Evolutionary conservation across 352 stramenopile species (phyloP), one percentile per base, ranked within the genome.

Genomic region (Phytophthora boehmeriae): DNA sequence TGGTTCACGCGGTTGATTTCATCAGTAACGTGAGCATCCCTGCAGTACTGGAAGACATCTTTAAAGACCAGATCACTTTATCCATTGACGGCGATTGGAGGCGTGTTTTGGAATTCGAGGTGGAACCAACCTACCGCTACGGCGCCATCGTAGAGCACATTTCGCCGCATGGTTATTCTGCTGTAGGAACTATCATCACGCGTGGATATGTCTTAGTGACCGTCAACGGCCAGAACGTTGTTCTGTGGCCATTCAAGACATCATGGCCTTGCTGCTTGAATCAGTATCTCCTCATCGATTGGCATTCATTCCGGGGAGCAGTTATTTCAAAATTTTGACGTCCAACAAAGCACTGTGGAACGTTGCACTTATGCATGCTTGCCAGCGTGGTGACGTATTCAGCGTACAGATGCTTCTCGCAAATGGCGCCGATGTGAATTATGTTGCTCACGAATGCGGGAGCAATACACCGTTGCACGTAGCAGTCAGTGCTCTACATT

Each of bases 331-430:
- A 52, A 96, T 96, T 55, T 54, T 96, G 47, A 91, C 85, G 17
- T 81, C 80, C 0, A 94, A 91, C 67, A 96, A 96, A 61, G 89
- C 88, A 32, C 46, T 96, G 11, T 96, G 88, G 88, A 96, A 96
- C 47, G 88, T 96, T 10, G 88, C 88, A n/a, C 68, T 96, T 16
- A 87, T 93, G 44, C 83, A 96, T 61, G 88, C 88, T 0, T 96
- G 88, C 20, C 88, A 96, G 54, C 85, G 85, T 8, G 88, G 88
- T 43, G 86, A 93, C 51, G 77, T 96, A 32, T 83, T 76, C 4
- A 93, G 82, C 54, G 88, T 96, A 14, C 88, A 96, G 71, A 96
- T 96, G 88, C 71, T 96, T 11, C 68, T 96, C 4, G 83, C 85
- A 1, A 96, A 96, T 35, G 86, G 88, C 27, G 85, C 88, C 4